These are phyloP conservation scores for Cystoisospora suis DNA, from an alignment of 169 alveolate genomes.

Conservation along the genomic window DNA sequence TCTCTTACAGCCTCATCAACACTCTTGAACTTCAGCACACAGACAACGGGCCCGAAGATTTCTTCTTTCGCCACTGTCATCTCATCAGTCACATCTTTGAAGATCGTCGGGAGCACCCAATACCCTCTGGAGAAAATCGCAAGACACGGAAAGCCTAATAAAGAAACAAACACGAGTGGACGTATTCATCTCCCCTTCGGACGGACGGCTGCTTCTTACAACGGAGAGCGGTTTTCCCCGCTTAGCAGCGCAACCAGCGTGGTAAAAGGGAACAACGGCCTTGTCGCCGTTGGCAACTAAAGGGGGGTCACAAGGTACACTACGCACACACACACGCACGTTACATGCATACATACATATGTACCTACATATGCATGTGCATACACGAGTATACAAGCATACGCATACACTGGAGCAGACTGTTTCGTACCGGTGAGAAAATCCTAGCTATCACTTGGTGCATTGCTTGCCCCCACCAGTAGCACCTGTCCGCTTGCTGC, in stretches of 20 bases:
- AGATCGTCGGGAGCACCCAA: constrained; percentile 85
- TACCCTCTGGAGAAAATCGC: constrained; percentile 50
- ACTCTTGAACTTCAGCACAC: constrained; percentile 50
- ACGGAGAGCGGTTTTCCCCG: too few relatives aligned
- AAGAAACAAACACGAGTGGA: background rate
- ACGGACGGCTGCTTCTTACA: too few relatives aligned
- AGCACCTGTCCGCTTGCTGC: background rate
- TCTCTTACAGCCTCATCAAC: constrained; percentile 53
- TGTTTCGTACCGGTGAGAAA: too few relatives aligned
- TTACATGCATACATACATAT: background rate
- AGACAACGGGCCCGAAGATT: constrained; percentile 79
- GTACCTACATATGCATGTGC: background rate
- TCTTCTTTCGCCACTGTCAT: constrained; percentile 86
- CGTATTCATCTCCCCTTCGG: too few relatives aligned
- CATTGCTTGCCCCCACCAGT: background rate
- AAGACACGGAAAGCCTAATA: background rate
- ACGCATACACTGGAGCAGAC: too few relatives aligned
- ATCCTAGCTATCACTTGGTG: background rate
- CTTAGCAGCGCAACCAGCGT: too few relatives aligned
- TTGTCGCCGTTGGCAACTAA: too few relatives aligned
- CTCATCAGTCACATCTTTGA: constrained; percentile 80
- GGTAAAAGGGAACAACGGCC: too few relatives aligned
- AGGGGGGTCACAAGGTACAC: too few relatives aligned
- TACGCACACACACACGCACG: background rate
- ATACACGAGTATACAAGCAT: background rate